Conservation (phyloP, 768 basidiomycete species). For the Rossbeevera mucosa region DNA sequence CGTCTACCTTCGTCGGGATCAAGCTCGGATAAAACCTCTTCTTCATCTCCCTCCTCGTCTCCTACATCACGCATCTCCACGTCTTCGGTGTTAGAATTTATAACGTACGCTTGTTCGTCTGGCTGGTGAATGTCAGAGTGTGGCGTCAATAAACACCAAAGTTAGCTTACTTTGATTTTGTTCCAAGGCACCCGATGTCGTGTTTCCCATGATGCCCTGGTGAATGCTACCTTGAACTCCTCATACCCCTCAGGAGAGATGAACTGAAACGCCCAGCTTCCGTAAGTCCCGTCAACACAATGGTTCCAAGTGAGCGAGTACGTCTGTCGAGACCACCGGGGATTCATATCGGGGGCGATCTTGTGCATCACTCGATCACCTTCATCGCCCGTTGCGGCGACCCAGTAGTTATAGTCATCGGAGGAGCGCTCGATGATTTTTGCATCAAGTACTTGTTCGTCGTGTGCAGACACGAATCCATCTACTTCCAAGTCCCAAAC, state of each 20-base stretch:
- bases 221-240: slow-evolving; percentile 58
- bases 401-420: slow-evolving; percentile 51
- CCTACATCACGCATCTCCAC: slow-evolving; percentile 82
- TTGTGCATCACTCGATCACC: slow-evolving; percentile 56
- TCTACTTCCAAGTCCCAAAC: slow-evolving; percentile 52
- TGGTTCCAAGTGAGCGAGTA: slow-evolving; percentile 89
- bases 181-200: slow-evolving; percentile 68
- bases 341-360: slow-evolving; percentile 66
- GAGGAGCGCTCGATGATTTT: slow-evolving; percentile 46
- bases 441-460: slow-evolving; percentile 54
- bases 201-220: slow-evolving; percentile 75
- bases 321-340: slow-evolving; percentile 56
- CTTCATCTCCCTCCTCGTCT: slow-evolving; percentile 75
- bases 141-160: background rate
- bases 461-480: slow-evolving; percentile 42
- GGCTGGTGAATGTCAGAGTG: slow-evolving; percentile 35
- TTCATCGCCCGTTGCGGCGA: slow-evolving; percentile 49
- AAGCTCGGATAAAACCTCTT: slow-evolving; percentile 68
- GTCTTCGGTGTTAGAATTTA: slow-evolving; percentile 72
- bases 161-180: slow-evolving; percentile 65
- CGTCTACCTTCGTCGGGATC: slow-evolving; percentile 55
- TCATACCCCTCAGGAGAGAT: slow-evolving; percentile 49
- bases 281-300: slow-evolving; percentile 48
- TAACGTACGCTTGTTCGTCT: slow-evolving; percentile 85
- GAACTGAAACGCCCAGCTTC: slow-evolving; percentile 85